Base-by-base conservation (phyloP, 257 asterid species). In the Buddleja alternifolia region DNA sequence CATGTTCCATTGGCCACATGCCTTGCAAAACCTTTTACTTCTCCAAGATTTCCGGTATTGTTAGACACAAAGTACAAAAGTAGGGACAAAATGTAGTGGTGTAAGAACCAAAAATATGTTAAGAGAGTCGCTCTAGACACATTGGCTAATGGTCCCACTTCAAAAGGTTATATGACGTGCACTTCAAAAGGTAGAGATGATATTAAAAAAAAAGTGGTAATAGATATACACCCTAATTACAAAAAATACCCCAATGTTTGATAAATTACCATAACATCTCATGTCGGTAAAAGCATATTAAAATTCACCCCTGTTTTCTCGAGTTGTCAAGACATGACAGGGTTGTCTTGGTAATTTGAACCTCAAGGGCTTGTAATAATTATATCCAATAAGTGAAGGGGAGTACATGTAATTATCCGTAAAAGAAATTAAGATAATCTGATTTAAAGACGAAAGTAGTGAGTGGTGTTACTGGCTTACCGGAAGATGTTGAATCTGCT, bases 401-500 rank as follows among this genome's bases (percentile, higher is more conserved):
- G 34, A 2, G 5, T 29, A 29, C 5, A 29, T 29, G 34, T 29
- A 29, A 29, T 29, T 29, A 29, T 29, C 34, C 34, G 2, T 5
- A 29, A 29, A 29, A n/a, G n/a, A 29, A 29, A 5, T 29, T 29
- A 1, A 29, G 34, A 29, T 29, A 63, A 55, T 55, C 50, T 65
- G 37, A 21, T 48, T 4, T 16, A 66, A 51, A 77, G 19, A 17
- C 8, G 52, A 32, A 15, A 25, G 11, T 11, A 47, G 69, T 50
- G 45, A 52, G 29, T 63, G 55, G 54, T 4, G 23, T 46, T 34
- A 34, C 65, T 71, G 48, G 36, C 41, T 51, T 83, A 94, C 99
- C 99, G 48, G 92, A 76, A 82, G 88, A 82, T 44, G 77, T 55
- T 19, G 79, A 85, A 74, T 94, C 97, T 48, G 99, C 93, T 80